A percentile compares a stretch with the other conserved stretches of the same genome.
Evolutionary conservation across 306 rosid genomes (phyloP).

Genomic region (Vicia villosa): DNA sequence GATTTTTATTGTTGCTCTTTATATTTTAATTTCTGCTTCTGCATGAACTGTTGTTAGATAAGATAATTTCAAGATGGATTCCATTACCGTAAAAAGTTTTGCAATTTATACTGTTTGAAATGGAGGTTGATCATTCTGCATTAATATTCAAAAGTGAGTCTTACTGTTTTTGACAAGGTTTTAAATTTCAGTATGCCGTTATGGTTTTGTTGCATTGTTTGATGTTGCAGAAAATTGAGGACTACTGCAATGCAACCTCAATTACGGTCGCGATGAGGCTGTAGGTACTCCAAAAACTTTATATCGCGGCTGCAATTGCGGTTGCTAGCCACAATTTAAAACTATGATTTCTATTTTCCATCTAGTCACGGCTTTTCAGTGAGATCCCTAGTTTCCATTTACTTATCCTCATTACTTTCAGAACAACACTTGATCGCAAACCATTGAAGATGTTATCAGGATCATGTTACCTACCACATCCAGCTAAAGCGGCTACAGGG

Average conservation of each 20-base stretch:
- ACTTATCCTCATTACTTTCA: constrained; percentile 37
- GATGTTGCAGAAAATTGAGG: neutral
- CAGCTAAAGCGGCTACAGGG: constrained; percentile 82
- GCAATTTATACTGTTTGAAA: constrained; percentile 10
- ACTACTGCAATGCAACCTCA: neutral
- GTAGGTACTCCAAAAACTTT: neutral
- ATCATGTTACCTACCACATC: constrained; percentile 90
- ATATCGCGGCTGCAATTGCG: neutral
- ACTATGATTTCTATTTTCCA: neutral
- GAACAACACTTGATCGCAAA: constrained; percentile 48
- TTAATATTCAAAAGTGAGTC: neutral
- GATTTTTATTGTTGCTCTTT: constrained; percentile 27
- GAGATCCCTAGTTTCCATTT: constrained; percentile 25
- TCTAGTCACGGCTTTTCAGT: neutral
- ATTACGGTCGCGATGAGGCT: neutral
- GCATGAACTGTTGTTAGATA: constrained; percentile 2
- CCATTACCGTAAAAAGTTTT: constrained; percentile 5
- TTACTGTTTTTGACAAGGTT: neutral
- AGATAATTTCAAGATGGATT: constrained; percentile 4
- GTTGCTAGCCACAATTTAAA: neutral
- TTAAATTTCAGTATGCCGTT: neutral
- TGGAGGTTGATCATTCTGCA: constrained; percentile 14
- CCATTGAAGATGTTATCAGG: constrained; percentile 73
- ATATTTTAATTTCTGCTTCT: constrained; percentile 8
- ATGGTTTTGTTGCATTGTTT: neutral